Evolutionary conservation across 2,329 filamentous ascomycete species (phyloP).

Genomic region (Apiospora rasikravindrae): DNA sequence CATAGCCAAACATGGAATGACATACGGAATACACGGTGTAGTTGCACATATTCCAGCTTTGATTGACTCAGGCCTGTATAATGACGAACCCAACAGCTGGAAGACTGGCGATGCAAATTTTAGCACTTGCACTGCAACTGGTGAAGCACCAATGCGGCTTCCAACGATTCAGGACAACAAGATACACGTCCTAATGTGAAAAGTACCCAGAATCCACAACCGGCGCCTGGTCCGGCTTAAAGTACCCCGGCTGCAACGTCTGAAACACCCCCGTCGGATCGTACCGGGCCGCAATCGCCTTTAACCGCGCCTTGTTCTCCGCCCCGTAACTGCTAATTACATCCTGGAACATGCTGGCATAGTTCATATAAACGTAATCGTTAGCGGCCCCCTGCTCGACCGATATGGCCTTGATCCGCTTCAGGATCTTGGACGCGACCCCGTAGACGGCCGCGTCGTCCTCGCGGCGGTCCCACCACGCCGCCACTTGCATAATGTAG

Average conservation of each 20-base stretch:
- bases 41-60: too few species aligned
- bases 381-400: constrained; percentile 24
- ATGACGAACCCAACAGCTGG: too few species aligned
- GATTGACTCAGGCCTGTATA: too few species aligned
- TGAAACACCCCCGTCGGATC: constrained; percentile 11
- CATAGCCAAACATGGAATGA: too few species aligned
- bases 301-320: not conserved
- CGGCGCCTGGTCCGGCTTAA: constrained; percentile 18
- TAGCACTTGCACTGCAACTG: too few species aligned
- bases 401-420: constrained; percentile 27
- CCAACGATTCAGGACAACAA: too few species aligned
- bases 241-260: constrained; percentile 9
- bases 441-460: constrained; percentile 30
- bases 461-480: constrained; percentile 29
- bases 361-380: constrained; percentile 26
- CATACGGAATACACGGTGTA: too few species aligned
- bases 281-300: not conserved
- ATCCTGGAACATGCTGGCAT: constrained; percentile 16
- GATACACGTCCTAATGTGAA: not conserved
- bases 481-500: constrained; percentile 30
- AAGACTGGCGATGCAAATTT: too few species aligned
- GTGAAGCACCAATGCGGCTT: too few species aligned
- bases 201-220: constrained; percentile 1
- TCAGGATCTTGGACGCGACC: constrained; percentile 27
- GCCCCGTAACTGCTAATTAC: constrained; percentile 11